Evolutionary conservation across 2,329 filamentous ascomycete genomes (phyloP).

Genomic region (Colletotrichum graminicola): DNA sequence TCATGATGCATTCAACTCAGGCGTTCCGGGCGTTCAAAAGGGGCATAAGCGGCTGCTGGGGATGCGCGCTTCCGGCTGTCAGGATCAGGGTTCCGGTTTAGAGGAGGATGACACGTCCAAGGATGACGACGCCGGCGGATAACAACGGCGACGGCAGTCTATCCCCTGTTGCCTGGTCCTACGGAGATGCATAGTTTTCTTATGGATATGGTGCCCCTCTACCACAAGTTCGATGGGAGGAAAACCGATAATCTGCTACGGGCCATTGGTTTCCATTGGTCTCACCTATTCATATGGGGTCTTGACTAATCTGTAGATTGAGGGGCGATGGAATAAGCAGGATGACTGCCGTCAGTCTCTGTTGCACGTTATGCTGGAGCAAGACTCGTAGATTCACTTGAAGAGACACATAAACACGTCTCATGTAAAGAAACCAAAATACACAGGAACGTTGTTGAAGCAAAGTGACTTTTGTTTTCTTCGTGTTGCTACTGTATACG

Average conservation of each 20-base stretch:
- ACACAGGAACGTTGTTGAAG: slow-evolving; percentile 23
- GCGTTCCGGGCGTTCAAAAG: slow-evolving; percentile 68
- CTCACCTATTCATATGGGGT: slow-evolving; percentile 9
- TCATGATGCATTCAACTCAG: slow-evolving; percentile 56
- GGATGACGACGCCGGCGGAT: slow-evolving; percentile 70
- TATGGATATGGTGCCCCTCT: slow-evolving; percentile 7
- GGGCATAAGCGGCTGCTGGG: slow-evolving; percentile 48
- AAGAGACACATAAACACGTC: slow-evolving; percentile 7
- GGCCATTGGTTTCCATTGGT: slow-evolving; percentile 10
- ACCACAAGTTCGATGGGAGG: not conserved
- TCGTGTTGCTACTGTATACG: not conserved
- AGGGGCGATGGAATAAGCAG: slow-evolving; percentile 73
- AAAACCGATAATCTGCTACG: slow-evolving; percentile 23
- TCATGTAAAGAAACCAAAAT: slow-evolving; percentile 14
- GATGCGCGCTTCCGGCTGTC: slow-evolving; percentile 48
- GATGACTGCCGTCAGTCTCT: slow-evolving; percentile 68
- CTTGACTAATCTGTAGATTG: slow-evolving; percentile 57
- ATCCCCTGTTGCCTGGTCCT: slow-evolving; percentile 77
- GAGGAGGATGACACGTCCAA: slow-evolving; percentile 68
- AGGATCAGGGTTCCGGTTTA: slow-evolving; percentile 51
- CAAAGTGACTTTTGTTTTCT: slow-evolving; percentile 1
- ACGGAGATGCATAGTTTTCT: slow-evolving; percentile 48
- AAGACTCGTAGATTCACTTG: slow-evolving; percentile 45
- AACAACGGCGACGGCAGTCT: slow-evolving; percentile 70
- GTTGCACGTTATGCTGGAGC: slow-evolving; percentile 51